Base-by-base conservation (phyloP, 1,284 basidiomycete species). In the Trichosporon sp. region DNA sequence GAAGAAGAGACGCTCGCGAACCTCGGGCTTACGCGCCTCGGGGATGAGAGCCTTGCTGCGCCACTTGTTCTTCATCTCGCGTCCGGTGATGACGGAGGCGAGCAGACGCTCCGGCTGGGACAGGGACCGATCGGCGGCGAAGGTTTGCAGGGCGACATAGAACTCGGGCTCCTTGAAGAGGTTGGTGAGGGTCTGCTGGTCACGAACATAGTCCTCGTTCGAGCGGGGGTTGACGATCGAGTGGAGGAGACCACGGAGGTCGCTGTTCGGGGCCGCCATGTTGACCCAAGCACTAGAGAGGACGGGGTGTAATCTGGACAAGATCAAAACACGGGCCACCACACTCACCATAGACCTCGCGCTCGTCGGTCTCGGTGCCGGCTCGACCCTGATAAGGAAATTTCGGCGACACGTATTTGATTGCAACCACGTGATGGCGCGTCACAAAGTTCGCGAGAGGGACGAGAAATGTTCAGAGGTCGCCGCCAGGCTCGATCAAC, bases 51-150 rank as follows among this genome's bases (percentile, higher is more conserved):
- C 68, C 74, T 83, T 83, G 72, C 78, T 81, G 64, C 83, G 77
- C 83, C 83, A 84, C 69, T 83, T 84, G 3, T 78, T 82, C 71
- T 81, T 81, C 46, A 84, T 74, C 74, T 84, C 83, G 56, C 83
- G 73, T 4, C 78, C 81, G 0, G 83, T 79, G 35, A 84, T 78
- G 35, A 84, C 75, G 4, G 79, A 81, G 8, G 82, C 79, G 64
- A 84, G 76, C 10, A 79, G 77, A 19, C 83, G 73, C 67, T 84
- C 80, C 32, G 76, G 77, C 38, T 78, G 76, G 3, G 75, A 69
- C 11, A 83, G 70, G 0, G 76, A 74, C 19, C 72, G 71, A 69
- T 84, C 80, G 8, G 75, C 76, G 6, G 81, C 79, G 19, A 79
- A 74, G 19, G 74, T 76, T 63, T 84, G 83, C 10, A 84, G 76